phyloP scores from a whole-genome alignment of 129 eudicot species.

The Silybum marianum region DNA sequence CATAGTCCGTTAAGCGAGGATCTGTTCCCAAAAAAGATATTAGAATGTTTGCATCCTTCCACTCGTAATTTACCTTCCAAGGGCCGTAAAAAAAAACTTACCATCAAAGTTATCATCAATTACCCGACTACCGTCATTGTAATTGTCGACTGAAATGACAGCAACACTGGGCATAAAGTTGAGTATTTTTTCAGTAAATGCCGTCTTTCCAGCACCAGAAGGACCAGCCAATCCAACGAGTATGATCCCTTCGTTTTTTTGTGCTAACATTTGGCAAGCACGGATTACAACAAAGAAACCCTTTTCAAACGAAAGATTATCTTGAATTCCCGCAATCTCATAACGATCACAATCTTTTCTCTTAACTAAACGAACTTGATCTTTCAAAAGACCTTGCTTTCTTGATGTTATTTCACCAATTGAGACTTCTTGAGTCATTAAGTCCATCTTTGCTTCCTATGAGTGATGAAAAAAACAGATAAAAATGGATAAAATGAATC shows the following conservation, averaged over 20 bases:
- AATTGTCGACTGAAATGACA: conserved; percentile 87
- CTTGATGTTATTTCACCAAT: conserved; percentile 41
- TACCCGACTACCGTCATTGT: conserved; percentile 80
- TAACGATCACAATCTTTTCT: conserved; percentile 71
- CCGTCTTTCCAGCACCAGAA: conserved; percentile 93
- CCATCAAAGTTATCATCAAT: conserved; percentile 91
- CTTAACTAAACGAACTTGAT: conserved; percentile 75
- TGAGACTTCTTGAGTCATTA: conserved; percentile 53
- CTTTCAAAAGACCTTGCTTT: conserved; percentile 73
- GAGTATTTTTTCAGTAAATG: conserved; percentile 71
- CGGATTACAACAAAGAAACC: conserved; percentile 84
- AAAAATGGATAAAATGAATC: not conserved
- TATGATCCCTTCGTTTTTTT: conserved; percentile 76
- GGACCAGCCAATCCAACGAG: conserved; percentile 92
- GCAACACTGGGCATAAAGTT: conserved; percentile 90
- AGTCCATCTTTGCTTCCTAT: conserved; percentile 22
- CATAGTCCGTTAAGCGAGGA: conserved; percentile 95
- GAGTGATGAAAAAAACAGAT: not conserved
- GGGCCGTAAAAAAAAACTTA: conserved; percentile 17
- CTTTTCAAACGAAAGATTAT: conserved; percentile 76
- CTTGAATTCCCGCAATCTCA: conserved; percentile 72
- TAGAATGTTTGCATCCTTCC: conserved; percentile 1
- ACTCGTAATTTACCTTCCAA: not conserved
- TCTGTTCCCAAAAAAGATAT: conserved; percentile 48
- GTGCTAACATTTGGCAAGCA: conserved; percentile 80